Evolutionary conservation across 1,139 yeast genomes (phyloP), one percentile per base, ranked within the genome.

Genomic region (Hyphopichia khmerensis): DNA sequence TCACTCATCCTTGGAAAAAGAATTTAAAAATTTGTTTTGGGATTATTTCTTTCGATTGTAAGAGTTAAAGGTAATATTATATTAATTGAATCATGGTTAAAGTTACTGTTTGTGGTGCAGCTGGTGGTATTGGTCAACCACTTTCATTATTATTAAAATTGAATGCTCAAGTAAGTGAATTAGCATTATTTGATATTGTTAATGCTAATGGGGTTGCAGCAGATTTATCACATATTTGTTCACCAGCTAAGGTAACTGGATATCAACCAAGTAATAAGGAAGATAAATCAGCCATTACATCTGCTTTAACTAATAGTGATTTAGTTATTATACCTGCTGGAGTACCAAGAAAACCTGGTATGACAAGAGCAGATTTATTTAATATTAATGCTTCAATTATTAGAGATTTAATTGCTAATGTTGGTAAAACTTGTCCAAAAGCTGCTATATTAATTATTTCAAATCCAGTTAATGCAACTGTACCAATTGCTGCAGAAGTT

Each of bases 121-220:
- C 89, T 40, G 90, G 91, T 49, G 91, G 91, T 50, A 84, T 84
- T 56, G 91, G 91, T 38, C 90, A 84, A 61, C 89, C 90, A 33
- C 70, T 84, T 38, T 84, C 90, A 2, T 67, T 84, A 43, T 68
- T 84, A 47, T 68, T 84, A 50, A 83, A 84, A 58, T 65, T 82
- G 43, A 79, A 80, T 53, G 75, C 79, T 9, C 61, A 68, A 31
- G 77, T 84, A 31, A 67, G 77, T 27, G 79, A 79, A 51, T 69
- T 84, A 50, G 70, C 87, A 4, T 67, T 84, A 26, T 84, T 71
- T 53, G 91, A 84, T 67, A 78, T 84, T 45, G 84, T 82, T 47
- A 77, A 82, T 50, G 84, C 87, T 24, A 69, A 71, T 37, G 91
- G 93, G 39, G 88, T 84, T 33, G 86, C 89, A 15, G 83, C 87